Conservation (phyloP, 2,329 filamentous ascomycete species). For the Fusarium verticillioides region DNA sequence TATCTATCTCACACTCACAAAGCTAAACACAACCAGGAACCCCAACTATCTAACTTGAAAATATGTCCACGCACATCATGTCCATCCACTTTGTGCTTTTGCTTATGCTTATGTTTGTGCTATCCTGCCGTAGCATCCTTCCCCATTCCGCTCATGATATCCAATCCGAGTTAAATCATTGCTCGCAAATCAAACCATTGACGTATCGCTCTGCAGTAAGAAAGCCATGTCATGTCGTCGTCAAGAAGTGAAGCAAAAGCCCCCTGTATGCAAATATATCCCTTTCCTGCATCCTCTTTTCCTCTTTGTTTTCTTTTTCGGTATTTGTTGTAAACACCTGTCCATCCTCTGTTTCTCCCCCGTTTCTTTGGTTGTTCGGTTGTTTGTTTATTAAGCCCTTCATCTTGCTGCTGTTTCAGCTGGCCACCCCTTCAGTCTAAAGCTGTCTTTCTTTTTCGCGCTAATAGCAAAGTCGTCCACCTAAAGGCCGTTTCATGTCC, state of each 20-base stretch:
- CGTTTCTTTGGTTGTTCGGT: conserved; percentile 12
- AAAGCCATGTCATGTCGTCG: conserved; percentile 48
- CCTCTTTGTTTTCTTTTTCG: conserved; percentile 17
- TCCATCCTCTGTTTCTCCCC: conserved; percentile 1
- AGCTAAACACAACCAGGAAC: conserved; percentile 35
- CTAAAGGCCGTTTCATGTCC: conserved; percentile 17
- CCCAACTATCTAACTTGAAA: conserved; percentile 38
- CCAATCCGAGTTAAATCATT: conserved; percentile 33
- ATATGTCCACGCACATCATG: conserved; percentile 19
- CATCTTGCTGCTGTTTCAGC: conserved; percentile 13
- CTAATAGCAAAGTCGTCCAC: conserved; percentile 23
- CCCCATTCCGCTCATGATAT: conserved; percentile 29
- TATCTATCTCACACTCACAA: conserved; percentile 44
- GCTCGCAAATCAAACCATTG: conserved; percentile 37
- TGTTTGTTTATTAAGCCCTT: conserved; percentile 30
- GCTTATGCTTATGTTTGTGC: background rate
- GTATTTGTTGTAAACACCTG: conserved; percentile 30
- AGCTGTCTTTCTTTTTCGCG: conserved; percentile 13
- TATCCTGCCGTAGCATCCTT: background rate
- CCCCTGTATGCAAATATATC: conserved; percentile 32
- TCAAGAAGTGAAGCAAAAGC: conserved; percentile 43
- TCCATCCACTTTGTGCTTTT: conserved; percentile 9
- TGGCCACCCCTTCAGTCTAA: conserved; percentile 33
- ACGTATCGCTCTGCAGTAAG: conserved; percentile 44
- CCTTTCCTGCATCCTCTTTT: conserved; percentile 10